Base-by-base conservation (phyloP, 163 green algal genomes). In the Chloromonas sp. region DNA sequence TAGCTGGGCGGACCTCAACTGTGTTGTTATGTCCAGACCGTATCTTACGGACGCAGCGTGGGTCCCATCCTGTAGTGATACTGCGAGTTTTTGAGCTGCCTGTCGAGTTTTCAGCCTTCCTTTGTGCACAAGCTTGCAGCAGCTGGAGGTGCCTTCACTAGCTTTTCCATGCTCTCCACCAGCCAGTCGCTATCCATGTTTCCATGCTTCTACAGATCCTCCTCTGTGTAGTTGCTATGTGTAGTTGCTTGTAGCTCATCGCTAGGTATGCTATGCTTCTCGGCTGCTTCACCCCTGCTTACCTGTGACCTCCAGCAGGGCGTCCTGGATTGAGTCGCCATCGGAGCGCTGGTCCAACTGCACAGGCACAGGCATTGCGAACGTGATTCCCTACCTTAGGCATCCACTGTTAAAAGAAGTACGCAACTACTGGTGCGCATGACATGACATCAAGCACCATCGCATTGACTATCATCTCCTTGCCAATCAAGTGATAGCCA, bases 331-430 rank as follows among this genome's bases (percentile, higher is more conserved):
- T 11, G 71, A 11, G 71, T 79, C 71, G 13, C 11, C 14, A 14
- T 79, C 81, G 62, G 15, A 2, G 57, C 81, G 71, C 3, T 87
- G 14, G 70, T 93, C 91, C 60, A 93, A 84, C 90, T 93, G 89
- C 79, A 36, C 36, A 36, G 36, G 36, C 36, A 36, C 36, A 36
- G 36, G 36, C 36, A 36, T 36, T 36, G 36, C 36, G 36, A 36
- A 36, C 36, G 36, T 36, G 36, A 36, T 36, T 36, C 36, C 36
- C 36, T 36, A 36, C 36, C 36, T 36, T 36, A 36, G 36, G 36
- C 36, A 36, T 36, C 36, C 36, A 36, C 36, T 36, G 36, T 36
- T 36, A 36, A 36, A 36, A 36, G 36, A 36, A 36, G 36, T 36
- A 36, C 36, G 36, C 36, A 36, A 36, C 36, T 36, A 36, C 36